Conservation (phyloP, 163 green algal genomes). For the Chlorella variabilis region DNA sequence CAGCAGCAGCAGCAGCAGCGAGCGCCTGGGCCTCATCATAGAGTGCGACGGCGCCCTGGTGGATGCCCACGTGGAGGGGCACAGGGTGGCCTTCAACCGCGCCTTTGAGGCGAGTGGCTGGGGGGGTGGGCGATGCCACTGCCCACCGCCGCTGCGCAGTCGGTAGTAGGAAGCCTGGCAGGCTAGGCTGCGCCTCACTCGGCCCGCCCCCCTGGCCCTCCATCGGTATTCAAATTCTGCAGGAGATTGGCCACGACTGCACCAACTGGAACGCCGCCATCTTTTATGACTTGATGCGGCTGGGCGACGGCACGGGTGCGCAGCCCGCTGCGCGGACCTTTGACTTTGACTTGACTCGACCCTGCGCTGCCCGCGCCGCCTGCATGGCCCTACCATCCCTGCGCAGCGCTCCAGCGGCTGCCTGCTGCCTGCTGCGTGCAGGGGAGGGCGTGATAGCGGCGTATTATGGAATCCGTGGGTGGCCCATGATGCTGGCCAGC, state of each 20-base stretch:
- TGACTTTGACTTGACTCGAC: too few relatives aligned
- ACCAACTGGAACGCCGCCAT: constrained; percentile 63
- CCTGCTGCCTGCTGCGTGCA: background rate
- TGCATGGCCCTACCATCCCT: background rate
- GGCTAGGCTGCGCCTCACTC: too few relatives aligned
- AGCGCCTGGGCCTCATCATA: constrained; percentile 48
- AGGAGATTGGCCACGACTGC: constrained; percentile 72
- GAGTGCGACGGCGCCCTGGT: constrained; percentile 71
- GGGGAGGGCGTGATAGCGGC: constrained; percentile 28
- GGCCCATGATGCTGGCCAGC: constrained; percentile 58
- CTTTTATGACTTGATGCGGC: constrained; percentile 65
- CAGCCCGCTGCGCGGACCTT: too few relatives aligned
- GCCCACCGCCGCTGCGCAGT: too few relatives aligned
- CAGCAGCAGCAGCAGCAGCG: background rate
- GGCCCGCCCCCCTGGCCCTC: too few relatives aligned
- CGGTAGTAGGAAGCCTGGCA: too few relatives aligned
- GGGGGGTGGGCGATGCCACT: background rate
- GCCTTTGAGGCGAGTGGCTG: constrained; percentile 57
- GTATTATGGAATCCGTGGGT: constrained; percentile 40
- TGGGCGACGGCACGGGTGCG: constrained; percentile 58
- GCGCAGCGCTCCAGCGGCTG: too few relatives aligned
- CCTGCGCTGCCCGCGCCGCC: too few relatives aligned
- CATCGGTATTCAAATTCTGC: too few relatives aligned
- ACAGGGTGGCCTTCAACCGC: constrained; percentile 74
- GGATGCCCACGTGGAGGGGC: constrained; percentile 66